Base-by-base conservation (phyloP, 148 eudicot species). In the Cornus kousa region DNA sequence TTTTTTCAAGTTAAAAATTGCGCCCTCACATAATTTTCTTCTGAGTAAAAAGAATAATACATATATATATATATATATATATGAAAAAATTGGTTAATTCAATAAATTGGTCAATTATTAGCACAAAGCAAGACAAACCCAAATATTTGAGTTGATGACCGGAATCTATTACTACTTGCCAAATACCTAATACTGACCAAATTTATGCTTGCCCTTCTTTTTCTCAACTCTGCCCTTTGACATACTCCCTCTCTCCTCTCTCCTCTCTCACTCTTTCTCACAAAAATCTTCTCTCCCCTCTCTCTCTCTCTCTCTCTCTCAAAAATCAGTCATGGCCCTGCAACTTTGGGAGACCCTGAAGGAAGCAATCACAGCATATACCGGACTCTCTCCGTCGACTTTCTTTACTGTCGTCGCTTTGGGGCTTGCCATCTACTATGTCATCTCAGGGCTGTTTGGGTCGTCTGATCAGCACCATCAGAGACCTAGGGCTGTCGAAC, bases 331-430 rank as follows among this genome's bases (percentile, higher is more conserved):
- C 72, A 95, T 95, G 98, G 97, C 93, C 0, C 62, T 91, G 31
- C 84, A 88, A 82, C 69, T 91, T 0, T 93, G 97, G 97, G 96
- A 91, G 73, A 89, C 91, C 19, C 68, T 88, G 1, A 93, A 91
- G 60, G 91, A 93, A 57, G 74, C 97, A 11, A 90, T 95, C 33
- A 84, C 90, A 57, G 87, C 74, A 32, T 95, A 91, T 87, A 91
- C 97, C 1, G 98, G 98, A 0, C 87, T 95, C 1, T 86, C 98
- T 37, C 97, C 98, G 7, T 67, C 87, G 7, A 78, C 91, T 31
- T 91, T 95, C 85, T 95, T 95, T 84, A 90, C 98, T 0, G 89
- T 86, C 10, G 35, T 95, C 5, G 92, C 93, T 13, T 4, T 91
- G n/a, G 94, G 89, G 3, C 74, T 95, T 11, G 97, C 96, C 74